A percentile compares a stretch with the other conserved stretches of the same genome.
These are phyloP conservation scores for Lachnellula willkommii DNA, from an alignment of 2,329 filamentous ascomycete species.

Conservation along the genomic window DNA sequence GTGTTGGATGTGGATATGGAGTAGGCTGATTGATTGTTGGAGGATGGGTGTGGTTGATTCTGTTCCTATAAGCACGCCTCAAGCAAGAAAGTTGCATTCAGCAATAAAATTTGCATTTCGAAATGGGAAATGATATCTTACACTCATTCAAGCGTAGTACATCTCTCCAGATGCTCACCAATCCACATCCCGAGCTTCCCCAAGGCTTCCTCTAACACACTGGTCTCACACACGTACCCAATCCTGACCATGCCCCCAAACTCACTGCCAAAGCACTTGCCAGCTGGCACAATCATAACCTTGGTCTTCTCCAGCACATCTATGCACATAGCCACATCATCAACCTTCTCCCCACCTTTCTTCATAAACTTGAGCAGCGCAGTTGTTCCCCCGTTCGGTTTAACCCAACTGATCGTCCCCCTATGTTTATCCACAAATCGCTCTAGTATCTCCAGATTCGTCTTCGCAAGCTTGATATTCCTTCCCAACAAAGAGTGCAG, in stretches of 20 bases:
- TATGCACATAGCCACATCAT: constrained; percentile 68
- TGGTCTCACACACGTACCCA: constrained; percentile 68
- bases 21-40: neutral
- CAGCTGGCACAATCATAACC: constrained; percentile 70
- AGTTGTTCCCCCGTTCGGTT: constrained; percentile 73
- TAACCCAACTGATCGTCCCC: constrained; percentile 62
- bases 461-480: constrained; percentile 62
- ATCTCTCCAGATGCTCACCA: constrained; percentile 14
- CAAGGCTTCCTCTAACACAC: constrained; percentile 62
- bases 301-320: constrained; percentile 63
- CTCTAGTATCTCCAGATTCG: constrained; percentile 62
- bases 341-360: constrained; percentile 51
- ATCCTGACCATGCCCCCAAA: constrained; percentile 73
- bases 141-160: neutral
- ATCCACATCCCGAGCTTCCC: constrained; percentile 33
- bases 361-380: constrained; percentile 67
- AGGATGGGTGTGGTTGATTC: neutral
- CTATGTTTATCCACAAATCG: constrained; percentile 61
- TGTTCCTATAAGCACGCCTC: too few species aligned
- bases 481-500: constrained; percentile 58
- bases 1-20: neutral
- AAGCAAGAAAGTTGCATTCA: too few species aligned
- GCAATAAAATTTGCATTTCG: too few species aligned
- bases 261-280: constrained; percentile 66
- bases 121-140: neutral